Evolutionary conservation across 1,284 basidiomycete genomes (phyloP), one percentile per base, ranked within the genome.

Genomic region (Coriolopsis trogii): DNA sequence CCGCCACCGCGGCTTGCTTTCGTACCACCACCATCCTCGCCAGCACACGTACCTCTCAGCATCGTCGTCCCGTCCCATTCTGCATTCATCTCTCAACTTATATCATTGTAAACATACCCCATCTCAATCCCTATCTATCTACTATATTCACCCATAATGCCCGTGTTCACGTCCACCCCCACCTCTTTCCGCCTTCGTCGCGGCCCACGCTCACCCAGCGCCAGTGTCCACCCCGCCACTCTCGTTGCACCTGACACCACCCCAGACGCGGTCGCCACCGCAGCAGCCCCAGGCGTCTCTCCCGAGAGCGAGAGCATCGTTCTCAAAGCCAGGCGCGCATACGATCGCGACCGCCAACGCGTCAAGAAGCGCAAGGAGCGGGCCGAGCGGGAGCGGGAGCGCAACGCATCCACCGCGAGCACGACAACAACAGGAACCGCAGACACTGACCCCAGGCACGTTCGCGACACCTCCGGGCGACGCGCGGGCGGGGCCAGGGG

Each of bases 281-380:
- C 41, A 15, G 23, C 24, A 20, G 31, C 40, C 26, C 45, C 49
- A n/a, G 24, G 46, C 41, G 29, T 23, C 36, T 37, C 44, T 8
- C 40, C 26, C 21, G 57, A 55, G 51, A 48, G 28, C 50, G 58
- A 56, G 41, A 52, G 47, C 59, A 9, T 50, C 20, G 57, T 61
- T 26, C 54, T 68, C 58, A 80, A 79, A 63, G 76, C 75, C 49
- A 59, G 67, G 26, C 74, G 77, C 29, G 76, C 72, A 9, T 75
- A 71, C 63, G 78, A 79, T 61, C 76, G 75, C 59, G 73, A 75
- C 42, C 66, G 78, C 29, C 77, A 81, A 64, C 71, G 73, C 36
- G 59, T 67, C 23, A 74, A 72, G 71, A 77, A 76, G 66, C 69
- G 73, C 29, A 69, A 70, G 54, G 71, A 70, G 39, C 68, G 69